Base-by-base conservation (phyloP, 306 rosid species). In the Cyamopsis tetragonoloba region DNA sequence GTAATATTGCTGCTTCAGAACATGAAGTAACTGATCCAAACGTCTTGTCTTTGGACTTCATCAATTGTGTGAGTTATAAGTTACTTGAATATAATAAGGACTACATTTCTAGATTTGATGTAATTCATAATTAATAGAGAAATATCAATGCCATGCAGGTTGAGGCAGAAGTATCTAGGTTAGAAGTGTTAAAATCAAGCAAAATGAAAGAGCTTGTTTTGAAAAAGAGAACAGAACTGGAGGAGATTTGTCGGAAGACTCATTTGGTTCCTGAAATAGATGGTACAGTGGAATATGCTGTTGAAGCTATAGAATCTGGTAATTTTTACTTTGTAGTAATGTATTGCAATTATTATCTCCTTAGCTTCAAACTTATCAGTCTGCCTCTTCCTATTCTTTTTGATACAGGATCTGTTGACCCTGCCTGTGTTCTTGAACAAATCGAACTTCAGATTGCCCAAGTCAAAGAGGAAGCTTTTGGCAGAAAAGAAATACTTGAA, bases 191-290 rank as follows among this genome's bases (percentile, higher is more conserved):
- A 54, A 95, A 95, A 77, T 76, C 97, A 62, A 95, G 97, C 84
- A 95, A 91, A 84, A 86, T 95, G 97, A 95, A 95, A 75, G 97
- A 95, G 78, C 96, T 95, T 43, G 97, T 95, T 50, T 68, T 86
- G 35, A 95, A 88, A 72, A 95, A 88, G 83, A 95, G 91, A 68
- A 75, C 85, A 19, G 97, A 95, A 75, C 88, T 95, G 54, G 99
- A 90, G 73, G 97, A 95, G 80, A 81, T 88, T 13, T 95, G 96
- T 62, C 84, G 95, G 63, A 86, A 80, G 81, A 85, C 97, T 19
- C 97, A 83, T 79, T 65, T 95, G 89, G 78, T 90, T 77, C 88
- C 88, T 49, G 97, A 87, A 81, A 64, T 83, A 79, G 95, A 90
- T 72, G 78, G 81, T 78, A 85, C 86, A 46, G 70, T 83, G 32